These are phyloP conservation scores for Exophiala xenobiotica DNA, from an alignment of 2,329 filamentous ascomycete species.

Conservation along the genomic window DNA sequence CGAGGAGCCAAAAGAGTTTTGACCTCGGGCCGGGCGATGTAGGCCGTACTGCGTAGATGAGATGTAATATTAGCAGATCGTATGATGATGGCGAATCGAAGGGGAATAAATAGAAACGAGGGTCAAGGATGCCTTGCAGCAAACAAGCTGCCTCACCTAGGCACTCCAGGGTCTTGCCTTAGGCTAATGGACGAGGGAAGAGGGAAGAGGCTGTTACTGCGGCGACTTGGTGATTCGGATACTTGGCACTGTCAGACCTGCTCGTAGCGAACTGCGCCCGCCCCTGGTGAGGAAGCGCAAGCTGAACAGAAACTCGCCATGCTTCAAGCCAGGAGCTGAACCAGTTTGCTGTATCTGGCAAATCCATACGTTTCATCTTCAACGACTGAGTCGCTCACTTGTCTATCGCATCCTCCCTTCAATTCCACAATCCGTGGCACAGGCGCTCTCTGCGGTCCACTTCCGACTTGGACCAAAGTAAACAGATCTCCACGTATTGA, in stretches of 20 bases:
- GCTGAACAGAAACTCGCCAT: too few species aligned
- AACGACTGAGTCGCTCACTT: not conserved
- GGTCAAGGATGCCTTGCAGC: not conserved
- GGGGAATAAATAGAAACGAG: not conserved
- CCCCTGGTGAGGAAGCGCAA: not conserved
- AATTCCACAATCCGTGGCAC: not conserved
- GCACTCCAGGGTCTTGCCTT: too few species aligned
- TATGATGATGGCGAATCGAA: not conserved
- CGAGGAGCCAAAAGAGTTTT: not conserved
- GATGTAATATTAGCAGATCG: not conserved
- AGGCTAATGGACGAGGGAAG: too few species aligned
- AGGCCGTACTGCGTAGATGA: not conserved
- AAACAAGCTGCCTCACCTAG: not conserved
- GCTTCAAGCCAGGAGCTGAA: too few species aligned
- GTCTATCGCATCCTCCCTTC: not conserved
- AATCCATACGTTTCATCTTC: not conserved
- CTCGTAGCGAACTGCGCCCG: not conserved
- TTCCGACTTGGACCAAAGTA: not conserved
- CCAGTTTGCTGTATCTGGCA: too few species aligned
- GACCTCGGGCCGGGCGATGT: not conserved
- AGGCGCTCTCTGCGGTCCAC: not conserved
- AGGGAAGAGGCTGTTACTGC: not conserved
- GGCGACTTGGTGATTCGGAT: not conserved
- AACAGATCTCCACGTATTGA: slow-evolving; percentile 1
- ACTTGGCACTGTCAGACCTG: not conserved